These are phyloP conservation scores for Fusarium sp. DNA, from an alignment of 2,329 filamentous ascomycete species.

Conservation along the genomic window DNA sequence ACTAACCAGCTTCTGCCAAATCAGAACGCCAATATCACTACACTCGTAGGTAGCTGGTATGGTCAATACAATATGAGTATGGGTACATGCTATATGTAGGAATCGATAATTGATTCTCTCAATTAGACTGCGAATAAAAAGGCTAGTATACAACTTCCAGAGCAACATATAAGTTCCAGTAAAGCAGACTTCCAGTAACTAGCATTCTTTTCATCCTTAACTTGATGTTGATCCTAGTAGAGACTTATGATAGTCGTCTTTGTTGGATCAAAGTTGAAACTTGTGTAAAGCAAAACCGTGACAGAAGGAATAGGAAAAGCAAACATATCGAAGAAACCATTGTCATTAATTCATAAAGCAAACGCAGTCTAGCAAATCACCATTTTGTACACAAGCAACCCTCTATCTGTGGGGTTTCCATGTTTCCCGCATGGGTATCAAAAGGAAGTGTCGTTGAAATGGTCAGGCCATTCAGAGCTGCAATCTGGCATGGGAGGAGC, in stretches of 20 bases:
- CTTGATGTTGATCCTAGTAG: neutral
- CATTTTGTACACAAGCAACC: slow-evolving; percentile 41
- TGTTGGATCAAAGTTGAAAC: neutral
- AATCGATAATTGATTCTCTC: neutral
- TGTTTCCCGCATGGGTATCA: slow-evolving; percentile 43
- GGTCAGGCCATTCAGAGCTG: slow-evolving; percentile 45
- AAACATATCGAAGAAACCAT: slow-evolving; percentile 21
- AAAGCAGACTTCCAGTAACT: neutral
- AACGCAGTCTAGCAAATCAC: slow-evolving; percentile 37
- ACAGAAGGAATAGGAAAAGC: slow-evolving; percentile 8
- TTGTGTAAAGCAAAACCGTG: slow-evolving; percentile 1
- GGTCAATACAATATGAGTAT: neutral
- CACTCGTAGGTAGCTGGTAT: too few relatives aligned
- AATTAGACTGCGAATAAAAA: neutral
- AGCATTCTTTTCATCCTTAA: slow-evolving; percentile 4
- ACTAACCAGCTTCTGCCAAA: neutral
- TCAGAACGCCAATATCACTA: neutral
- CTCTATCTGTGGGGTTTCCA: slow-evolving; percentile 34
- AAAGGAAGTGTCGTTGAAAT: slow-evolving; percentile 46
- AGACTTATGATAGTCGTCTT: neutral
- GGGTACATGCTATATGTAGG: neutral
- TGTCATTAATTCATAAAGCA: slow-evolving; percentile 47
- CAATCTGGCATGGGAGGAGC: slow-evolving; percentile 42
- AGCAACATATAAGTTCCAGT: slow-evolving; percentile 6
- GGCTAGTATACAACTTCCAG: slow-evolving; percentile 21